Percentiles rank a stretch among this genome's conserved stretches.
Conservation (phyloP, 495 filamentous ascomycete species). For the Trypethelium eluteriae region DNA sequence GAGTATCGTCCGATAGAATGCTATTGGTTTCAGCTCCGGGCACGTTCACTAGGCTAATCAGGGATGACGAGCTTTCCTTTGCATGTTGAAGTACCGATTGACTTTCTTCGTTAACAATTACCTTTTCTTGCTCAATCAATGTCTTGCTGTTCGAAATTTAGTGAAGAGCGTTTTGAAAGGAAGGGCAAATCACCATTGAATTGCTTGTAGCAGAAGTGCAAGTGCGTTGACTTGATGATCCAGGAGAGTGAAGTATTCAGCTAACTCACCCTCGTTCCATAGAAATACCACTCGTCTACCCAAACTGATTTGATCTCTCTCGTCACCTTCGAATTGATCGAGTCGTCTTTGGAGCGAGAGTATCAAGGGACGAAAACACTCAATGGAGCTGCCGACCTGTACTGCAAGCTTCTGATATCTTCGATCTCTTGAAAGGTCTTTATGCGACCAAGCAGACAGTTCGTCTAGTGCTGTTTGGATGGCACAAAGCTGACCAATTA, state of each 20-base stretch:
- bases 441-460: neutral
- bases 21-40: neutral
- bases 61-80: neutral
- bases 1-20: neutral
- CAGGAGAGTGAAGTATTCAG: neutral
- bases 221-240: neutral
- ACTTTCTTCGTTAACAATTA: neutral
- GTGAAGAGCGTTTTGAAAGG: neutral
- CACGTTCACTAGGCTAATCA: neutral
- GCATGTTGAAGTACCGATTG: neutral
- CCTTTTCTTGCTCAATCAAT: neutral
- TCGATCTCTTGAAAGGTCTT: neutral
- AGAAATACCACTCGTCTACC: neutral
- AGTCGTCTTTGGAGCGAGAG: neutral
- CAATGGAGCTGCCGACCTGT: neutral
- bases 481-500: neutral
- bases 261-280: neutral
- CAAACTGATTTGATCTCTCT: neutral
- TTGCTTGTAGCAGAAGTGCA: neutral
- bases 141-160: neutral
- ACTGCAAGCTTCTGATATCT: neutral
- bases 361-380: neutral
- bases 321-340: neutral
- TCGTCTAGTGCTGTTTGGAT: neutral
- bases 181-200: neutral